Evolutionary conservation across 805 yeast genomes (phyloP), one percentile per base, ranked within the genome.

Genomic region (Kluyveromyces starmeri): DNA sequence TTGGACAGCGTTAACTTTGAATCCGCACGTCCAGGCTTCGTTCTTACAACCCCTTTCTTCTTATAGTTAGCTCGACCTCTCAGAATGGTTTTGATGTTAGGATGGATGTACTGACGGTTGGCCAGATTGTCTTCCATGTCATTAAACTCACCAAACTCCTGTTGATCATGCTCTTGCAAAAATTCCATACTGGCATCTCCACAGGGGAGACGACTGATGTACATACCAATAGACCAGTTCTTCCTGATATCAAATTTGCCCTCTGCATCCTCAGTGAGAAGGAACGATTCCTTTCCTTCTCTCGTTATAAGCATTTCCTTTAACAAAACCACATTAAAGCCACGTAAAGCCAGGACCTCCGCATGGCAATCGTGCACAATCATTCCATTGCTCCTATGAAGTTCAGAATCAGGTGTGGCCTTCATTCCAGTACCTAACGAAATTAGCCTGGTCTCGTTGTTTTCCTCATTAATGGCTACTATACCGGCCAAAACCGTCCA

Each of bases 1-100:
- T 86, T 89, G 20, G 94, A 82, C 32, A 70, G 55, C 0, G 94
- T 71, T 4, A 75, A 42, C 2, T 70, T 68, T 2, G 96, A 80
- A 51, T 92, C 97, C 19, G 65, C 53, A 33, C 97, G 57, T 2
- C 98, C 98, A 0, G 97, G 98, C 50, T 92, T 89, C 0, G 97
- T 88, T 42, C 98, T 65, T 1, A 89, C 86, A 7, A 62, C 56
- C 0, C 95, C 95, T 2, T 67, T 56, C 13, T 58, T 46, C 11
- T 58, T 59, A 43, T 73, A 78, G 50, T 73, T 64, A 22, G 69
- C 70, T 25, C 94, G 55, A 0, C 96, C 96, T 46, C 95, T 52
- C 1, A 71, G 11, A 1, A 61, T 42, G 1, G 47, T 46, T 7
- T 36, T 45, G 41, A 58, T 52, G 0, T 39, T 27, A 2, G 50